Evolutionary conservation across 257 asterid species (phyloP).

Genomic region (Avicennia marina): DNA sequence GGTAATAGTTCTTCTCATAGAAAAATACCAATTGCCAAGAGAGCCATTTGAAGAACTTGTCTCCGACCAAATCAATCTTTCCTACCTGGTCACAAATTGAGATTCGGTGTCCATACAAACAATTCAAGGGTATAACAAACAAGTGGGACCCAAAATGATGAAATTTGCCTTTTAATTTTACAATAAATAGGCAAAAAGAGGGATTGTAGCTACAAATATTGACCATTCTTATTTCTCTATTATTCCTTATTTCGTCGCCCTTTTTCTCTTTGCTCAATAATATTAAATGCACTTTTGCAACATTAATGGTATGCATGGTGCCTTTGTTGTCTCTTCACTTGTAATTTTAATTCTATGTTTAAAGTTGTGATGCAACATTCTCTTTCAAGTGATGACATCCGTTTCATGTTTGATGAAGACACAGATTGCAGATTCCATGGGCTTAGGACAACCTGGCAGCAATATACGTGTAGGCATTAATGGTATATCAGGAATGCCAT

Average conservation of each 20-base stretch:
- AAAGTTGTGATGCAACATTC: too few relatives aligned
- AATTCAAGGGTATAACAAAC: background rate
- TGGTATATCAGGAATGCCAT: background rate
- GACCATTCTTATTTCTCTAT: background rate
- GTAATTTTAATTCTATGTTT: too few relatives aligned
- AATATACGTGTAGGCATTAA: too few relatives aligned
- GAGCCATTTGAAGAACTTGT: background rate
- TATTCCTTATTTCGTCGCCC: background rate
- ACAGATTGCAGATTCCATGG: too few relatives aligned
- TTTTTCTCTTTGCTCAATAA: background rate
- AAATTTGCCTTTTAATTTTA: background rate
- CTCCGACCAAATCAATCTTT: constrained; percentile 29
- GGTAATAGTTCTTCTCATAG: background rate
- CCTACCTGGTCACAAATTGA: constrained; percentile 26
- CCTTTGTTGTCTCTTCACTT: too few relatives aligned
- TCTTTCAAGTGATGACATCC: too few relatives aligned
- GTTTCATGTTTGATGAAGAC: too few relatives aligned
- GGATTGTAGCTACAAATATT: background rate
- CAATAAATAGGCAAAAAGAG: constrained; percentile 11
- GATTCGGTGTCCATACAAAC: background rate
- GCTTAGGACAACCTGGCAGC: background rate
- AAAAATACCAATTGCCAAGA: too few relatives aligned
- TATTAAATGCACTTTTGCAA: background rate
- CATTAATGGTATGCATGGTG: too few relatives aligned
- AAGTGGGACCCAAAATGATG: constrained; percentile 3